Evolutionary conservation across 129 eudicot genomes (phyloP), one percentile per base, ranked within the genome.

Genomic region (Tanacetum coccineum): DNA sequence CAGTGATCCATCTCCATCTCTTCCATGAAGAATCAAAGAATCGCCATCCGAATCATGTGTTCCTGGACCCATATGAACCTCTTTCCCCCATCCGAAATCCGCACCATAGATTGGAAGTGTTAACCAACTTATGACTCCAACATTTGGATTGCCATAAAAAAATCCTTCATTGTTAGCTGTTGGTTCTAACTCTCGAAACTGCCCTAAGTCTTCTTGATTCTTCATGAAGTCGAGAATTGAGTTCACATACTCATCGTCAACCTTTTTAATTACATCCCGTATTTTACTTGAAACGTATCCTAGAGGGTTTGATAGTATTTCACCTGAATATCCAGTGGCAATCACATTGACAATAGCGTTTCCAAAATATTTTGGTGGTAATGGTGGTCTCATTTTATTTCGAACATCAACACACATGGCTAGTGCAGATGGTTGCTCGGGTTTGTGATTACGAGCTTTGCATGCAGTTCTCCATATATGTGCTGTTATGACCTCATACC

Each of bases 21-120:
- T 64, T 13, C 77, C 77, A 14, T 64, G 68, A 71, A 77, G 81
- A 65, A 77, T 70, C 72, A 77, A 70, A 48, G 76, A 70, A 70
- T 48, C 77, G 2, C 81, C 81, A 77, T 77, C 81, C 2, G 81
- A 77, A 6, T 77, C 81, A 77, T 77, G 81, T 48, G 76, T 70
- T 77, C 81, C 81, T 39, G 81, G 84, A 25, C 79, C 70, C 81
- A 71, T 67, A 70, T 74, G 70, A 12, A 71, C 15, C 79, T 79
- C 81, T 68, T 74, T 75, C 59, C 87, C 87, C 88, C 91, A 88
- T 7, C 96, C 96, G 49, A 88, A 85, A 78, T 88, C 85, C 3
- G 83, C 50, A 11, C 81, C 88, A 25, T 63, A 72, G 1, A 78
- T 36, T 3, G 86, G 86, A 3, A 88, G 46, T 1, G 60, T 72